Base-by-base conservation (phyloP, 805 yeast species). In the Saccharomycopsis malanga region DNA sequence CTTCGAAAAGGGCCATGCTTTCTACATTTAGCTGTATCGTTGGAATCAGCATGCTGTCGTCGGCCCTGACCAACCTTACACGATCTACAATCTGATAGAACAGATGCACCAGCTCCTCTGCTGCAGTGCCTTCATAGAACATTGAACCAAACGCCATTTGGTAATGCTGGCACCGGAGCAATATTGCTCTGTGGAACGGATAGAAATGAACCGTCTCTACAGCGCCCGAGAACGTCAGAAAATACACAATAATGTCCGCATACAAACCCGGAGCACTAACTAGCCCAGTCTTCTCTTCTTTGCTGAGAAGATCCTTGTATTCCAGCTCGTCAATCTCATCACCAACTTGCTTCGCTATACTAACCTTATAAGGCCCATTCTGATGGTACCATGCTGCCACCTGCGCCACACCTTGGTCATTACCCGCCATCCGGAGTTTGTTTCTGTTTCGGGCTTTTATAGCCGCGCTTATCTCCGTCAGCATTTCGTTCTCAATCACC, bases 151-250 rank as follows among this genome's bases (percentile, higher is more conserved):
- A 77, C 81, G 83, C 73, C 2, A 77, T 71, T 44, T 70, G 75
- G 56, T 76, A 85, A 60, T 81, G 84, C 38, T 76, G 82, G 2
- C 84, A 74, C 35, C 88, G 63, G 4, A 71, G 61, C 21, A 85
- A 58, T 42, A 84, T 72, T 0, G 84, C 71, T 36, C 79, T 67
- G 60, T 85, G 85, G 4, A 71, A 78, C 1, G 91, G 89, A 56
- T 77, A 83, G 49, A 35, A 46, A 27, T 68, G 70, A 0, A 60
- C 56, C 41, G 58, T 36, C 3, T 32, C 41, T 5, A 36, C 46
- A 25, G 24, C 41, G 25, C n/a, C n/a, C n/a, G n/a, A n/a, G n/a
- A 38, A 24, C 14, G 27, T 7, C 14, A 18, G n/a, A 18, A 18
- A 44, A 24, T 30, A 44, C 2, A 44, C 30, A 18, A 44, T 44